Evolutionary conservation across 257 asterid genomes (phyloP).

Genomic region (Pogostemon cablin): DNA sequence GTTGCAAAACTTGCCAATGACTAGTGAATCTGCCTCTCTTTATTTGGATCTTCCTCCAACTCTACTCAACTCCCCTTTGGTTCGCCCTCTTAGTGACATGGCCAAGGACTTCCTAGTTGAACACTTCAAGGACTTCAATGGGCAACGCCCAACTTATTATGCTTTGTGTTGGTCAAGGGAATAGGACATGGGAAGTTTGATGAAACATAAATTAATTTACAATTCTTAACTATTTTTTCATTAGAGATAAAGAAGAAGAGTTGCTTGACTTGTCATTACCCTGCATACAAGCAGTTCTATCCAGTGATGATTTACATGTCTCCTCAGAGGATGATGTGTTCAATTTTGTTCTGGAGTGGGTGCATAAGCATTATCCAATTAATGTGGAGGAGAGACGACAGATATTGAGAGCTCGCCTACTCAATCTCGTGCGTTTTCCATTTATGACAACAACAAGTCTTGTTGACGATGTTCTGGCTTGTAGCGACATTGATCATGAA

Average conservation of each 20-base stretch:
- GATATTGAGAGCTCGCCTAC: too few relatives aligned
- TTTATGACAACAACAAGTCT: background rate
- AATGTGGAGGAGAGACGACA: too few relatives aligned
- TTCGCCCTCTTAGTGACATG: background rate
- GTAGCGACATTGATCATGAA: background rate
- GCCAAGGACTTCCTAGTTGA: background rate
- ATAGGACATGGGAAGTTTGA: too few relatives aligned
- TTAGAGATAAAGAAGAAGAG: background rate
- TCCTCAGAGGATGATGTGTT: background rate
- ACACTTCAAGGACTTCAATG: background rate
- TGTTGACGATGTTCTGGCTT: background rate
- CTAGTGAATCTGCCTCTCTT: too few relatives aligned
- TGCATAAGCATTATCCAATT: too few relatives aligned
- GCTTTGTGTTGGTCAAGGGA: background rate
- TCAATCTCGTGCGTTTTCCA: background rate
- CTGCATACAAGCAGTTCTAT: background rate
- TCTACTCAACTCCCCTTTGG: background rate
- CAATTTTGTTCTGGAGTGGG: background rate
- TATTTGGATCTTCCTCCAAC: background rate
- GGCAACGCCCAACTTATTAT: background rate
- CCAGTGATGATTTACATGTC: background rate
- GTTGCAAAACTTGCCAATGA: background rate
- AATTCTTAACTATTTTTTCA: too few relatives aligned
- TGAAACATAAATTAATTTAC: too few relatives aligned
- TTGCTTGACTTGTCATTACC: background rate